phyloP scores from a whole-genome alignment of 768 basidiomycete species.

The Amanita muscaria region DNA sequence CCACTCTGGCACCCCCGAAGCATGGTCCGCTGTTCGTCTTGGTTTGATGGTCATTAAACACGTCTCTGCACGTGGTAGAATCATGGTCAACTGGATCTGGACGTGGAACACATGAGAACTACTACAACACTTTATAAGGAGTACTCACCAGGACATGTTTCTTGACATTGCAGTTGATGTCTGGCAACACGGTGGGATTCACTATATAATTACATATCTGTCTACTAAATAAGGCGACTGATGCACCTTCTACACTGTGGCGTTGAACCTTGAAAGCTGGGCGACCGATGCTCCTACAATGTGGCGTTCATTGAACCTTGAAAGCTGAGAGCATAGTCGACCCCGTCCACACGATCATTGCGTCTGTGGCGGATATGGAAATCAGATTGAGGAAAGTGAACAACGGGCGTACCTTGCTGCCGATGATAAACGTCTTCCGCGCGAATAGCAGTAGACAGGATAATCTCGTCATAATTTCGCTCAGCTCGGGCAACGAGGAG shows the following conservation, averaged over 20 bases:
- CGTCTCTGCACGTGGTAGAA: too few relatives aligned
- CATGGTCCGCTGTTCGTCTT: too few relatives aligned
- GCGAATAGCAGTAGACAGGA: conserved; percentile 74
- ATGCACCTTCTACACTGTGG: conserved; percentile 57
- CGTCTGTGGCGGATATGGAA: conserved; percentile 49
- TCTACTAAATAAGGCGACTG: conserved; percentile 2
- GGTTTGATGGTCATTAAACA: too few relatives aligned
- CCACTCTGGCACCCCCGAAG: too few relatives aligned
- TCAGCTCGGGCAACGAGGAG: conserved; percentile 81
- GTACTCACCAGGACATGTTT: too few relatives aligned
- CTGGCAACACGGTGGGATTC: too few relatives aligned
- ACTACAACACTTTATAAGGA: too few relatives aligned
- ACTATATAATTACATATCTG: too few relatives aligned
- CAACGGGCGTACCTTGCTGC: conserved; percentile 59
- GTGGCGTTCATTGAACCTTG: conserved; percentile 93
- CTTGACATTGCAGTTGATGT: too few relatives aligned
- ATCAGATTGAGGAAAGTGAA: conserved; percentile 5
- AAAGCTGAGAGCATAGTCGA: conserved; percentile 94
- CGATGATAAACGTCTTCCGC: conserved; percentile 80
- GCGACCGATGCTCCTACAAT: conserved; percentile 97
- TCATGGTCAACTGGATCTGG: too few relatives aligned
- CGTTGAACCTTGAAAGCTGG: conserved; percentile 85
- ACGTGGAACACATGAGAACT: too few relatives aligned
- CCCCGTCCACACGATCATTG: conserved; percentile 98
- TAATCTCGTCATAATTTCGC: conserved; percentile 57